Percentiles rank a stretch among this genome's conserved stretches.
Evolutionary conservation across 2,329 filamentous ascomycete species (phyloP).

Genomic region (Hirsutella rhossiliensis): DNA sequence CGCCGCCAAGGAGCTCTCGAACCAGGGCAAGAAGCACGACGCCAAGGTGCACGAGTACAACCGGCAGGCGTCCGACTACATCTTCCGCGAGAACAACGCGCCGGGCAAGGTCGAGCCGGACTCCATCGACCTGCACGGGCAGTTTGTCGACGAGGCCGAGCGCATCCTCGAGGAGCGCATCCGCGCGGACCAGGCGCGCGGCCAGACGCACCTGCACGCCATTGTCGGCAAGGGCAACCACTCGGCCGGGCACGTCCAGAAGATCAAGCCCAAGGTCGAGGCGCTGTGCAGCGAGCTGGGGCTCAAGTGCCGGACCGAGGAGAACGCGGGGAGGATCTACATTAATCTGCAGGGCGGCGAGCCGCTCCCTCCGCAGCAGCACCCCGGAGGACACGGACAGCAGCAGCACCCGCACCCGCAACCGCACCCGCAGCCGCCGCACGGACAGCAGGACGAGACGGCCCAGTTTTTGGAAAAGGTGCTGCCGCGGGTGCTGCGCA

Average conservation of each 20-base stretch:
- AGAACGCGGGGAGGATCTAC: constrained; percentile 81
- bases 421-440: constrained; percentile 19
- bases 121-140: constrained; percentile 87
- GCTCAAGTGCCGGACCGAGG: constrained; percentile 72
- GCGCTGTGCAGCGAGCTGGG: constrained; percentile 73
- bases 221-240: constrained; percentile 97
- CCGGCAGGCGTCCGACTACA: constrained; percentile 81
- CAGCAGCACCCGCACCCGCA: constrained; percentile 3
- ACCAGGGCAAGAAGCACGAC: constrained; percentile 76
- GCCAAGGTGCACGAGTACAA: constrained; percentile 81
- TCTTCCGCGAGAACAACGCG: constrained; percentile 92
- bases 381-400: constrained; percentile 18
- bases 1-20: constrained; percentile 68
- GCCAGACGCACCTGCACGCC: constrained; percentile 77
- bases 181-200: constrained; percentile 57
- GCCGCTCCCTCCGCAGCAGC: constrained; percentile 35
- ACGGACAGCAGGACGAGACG: constrained; percentile 39
- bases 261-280: constrained; percentile 92
- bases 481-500: constrained; percentile 47
- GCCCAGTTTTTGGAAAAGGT: constrained; percentile 49
- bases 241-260: constrained; percentile 68
- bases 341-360: constrained; percentile 71
- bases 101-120: constrained; percentile 61
- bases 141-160: constrained; percentile 91
- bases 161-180: constrained; percentile 81